A percentile compares a stretch with the other conserved stretches of the same genome.
Conservation (phyloP, 164 flowering plant species). For the Vitis amurensis region DNA sequence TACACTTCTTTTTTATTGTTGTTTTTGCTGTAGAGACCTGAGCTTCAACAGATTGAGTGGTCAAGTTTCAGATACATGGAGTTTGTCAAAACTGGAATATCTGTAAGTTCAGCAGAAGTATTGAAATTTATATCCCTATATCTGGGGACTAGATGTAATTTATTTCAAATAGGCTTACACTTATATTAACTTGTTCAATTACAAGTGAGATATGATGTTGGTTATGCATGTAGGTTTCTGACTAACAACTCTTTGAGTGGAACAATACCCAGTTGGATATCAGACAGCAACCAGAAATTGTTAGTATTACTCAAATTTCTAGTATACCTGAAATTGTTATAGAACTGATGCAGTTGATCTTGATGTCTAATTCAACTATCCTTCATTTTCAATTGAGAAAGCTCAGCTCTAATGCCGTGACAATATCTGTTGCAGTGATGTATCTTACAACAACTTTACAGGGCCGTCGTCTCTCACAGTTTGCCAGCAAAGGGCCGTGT, state of each 20-base stretch:
- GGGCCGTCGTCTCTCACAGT: conserved; percentile 20
- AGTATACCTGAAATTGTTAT: too few relatives aligned
- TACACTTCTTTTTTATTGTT: neutral
- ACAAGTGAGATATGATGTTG: neutral
- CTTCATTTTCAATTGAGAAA: neutral
- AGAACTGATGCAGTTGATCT: neutral
- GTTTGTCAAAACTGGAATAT: conserved; percentile 14
- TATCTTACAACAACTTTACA: conserved; percentile 76
- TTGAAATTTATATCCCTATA: neutral
- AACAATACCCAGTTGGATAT: conserved; percentile 48
- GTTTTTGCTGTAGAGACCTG: conserved; percentile 50
- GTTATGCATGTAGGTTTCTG: conserved; percentile 54
- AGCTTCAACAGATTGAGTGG: conserved; percentile 65
- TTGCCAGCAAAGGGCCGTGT: conserved; percentile 46
- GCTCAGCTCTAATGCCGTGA: neutral
- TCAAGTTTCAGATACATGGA: conserved; percentile 33
- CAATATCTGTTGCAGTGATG: conserved; percentile 56
- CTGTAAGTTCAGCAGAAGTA: conserved; percentile 31
- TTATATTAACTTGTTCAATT: neutral
- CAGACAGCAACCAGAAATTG: conserved; percentile 32
- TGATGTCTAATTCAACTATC: neutral
- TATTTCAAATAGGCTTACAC: too few relatives aligned
- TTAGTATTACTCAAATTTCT: conserved; percentile 29
- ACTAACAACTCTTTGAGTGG: conserved; percentile 67
- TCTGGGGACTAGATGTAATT: too few relatives aligned